phyloP scores from a whole-genome alignment of 2,329 filamentous ascomycete genomes.

The Knufia fluminis region DNA sequence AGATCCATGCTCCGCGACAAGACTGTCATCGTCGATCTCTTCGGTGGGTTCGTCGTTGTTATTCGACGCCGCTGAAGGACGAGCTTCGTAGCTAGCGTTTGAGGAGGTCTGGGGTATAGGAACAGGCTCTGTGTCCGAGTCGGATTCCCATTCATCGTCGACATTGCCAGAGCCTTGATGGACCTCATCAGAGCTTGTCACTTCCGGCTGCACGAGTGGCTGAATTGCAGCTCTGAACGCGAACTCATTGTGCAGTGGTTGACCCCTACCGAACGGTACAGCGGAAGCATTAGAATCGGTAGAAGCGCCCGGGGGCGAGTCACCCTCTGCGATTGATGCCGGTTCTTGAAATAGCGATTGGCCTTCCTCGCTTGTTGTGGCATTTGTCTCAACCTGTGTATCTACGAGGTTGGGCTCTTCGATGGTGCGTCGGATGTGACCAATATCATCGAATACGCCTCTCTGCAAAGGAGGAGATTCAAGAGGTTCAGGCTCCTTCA shows the following conservation, averaged over 20 bases:
- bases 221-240: neutral
- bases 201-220: neutral
- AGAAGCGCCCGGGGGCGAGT: neutral
- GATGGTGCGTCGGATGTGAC: conserved; percentile 5
- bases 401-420: neutral
- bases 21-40: neutral
- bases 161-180: neutral
- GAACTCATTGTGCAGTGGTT: neutral
- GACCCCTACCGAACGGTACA: neutral
- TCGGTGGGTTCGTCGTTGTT: neutral
- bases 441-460: conserved; percentile 8
- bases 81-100: neutral
- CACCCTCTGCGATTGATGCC: neutral
- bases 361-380: neutral
- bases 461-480: conserved; percentile 8
- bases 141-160: conserved; percentile 3
- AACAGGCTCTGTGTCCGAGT: neutral
- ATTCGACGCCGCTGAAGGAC: neutral
- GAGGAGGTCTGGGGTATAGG: neutral
- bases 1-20: conserved; percentile 2
- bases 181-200: neutral
- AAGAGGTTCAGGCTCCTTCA: neutral
- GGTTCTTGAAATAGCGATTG: neutral
- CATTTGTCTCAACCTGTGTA: neutral
- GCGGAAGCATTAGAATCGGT: neutral